Conservation (phyloP, 2,329 filamentous ascomycete species). For the Periglandula ipomoeae region DNA sequence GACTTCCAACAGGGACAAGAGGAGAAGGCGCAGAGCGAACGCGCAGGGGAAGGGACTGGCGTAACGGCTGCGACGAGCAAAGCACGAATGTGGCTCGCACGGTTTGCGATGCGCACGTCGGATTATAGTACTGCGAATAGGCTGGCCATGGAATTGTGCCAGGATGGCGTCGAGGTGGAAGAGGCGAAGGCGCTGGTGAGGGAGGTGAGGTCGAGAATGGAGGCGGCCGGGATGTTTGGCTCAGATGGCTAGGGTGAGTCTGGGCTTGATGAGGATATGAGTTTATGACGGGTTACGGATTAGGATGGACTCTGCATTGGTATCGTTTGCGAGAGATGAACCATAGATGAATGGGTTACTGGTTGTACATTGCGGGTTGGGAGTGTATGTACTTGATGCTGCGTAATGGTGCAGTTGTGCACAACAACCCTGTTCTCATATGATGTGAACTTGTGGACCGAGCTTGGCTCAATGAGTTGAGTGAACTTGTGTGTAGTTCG, state of each 20-base stretch:
- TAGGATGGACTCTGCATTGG: too few species aligned
- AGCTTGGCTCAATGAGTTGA: too few species aligned
- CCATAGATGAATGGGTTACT: not conserved
- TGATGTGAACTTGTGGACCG: too few species aligned
- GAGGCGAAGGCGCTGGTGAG: conserved; percentile 89
- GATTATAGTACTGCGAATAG: conserved; percentile 71
- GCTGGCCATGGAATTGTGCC: conserved; percentile 81
- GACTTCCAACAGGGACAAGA: conserved; percentile 26
- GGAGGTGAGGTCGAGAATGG: conserved; percentile 72
- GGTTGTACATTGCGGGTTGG: too few species aligned
- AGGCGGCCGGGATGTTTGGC: conserved; percentile 27
- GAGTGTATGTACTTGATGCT: too few species aligned
- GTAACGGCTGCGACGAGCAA: conserved; percentile 89
- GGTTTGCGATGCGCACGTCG: conserved; percentile 64
- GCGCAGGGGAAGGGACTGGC: conserved; percentile 52
- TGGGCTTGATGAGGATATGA: not conserved
- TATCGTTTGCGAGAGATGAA: too few species aligned
- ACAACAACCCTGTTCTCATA: too few species aligned
- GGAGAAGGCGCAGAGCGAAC: conserved; percentile 11
- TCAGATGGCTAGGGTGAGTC: not conserved
- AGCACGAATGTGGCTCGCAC: conserved; percentile 87
- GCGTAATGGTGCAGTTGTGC: too few species aligned
- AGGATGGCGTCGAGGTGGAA: conserved; percentile 93
- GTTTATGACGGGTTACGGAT: not conserved
- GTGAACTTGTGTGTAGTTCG: too few species aligned